phyloP scores from a whole-genome alignment of 139 green algal genomes.

The Penium margaritaceum region DNA sequence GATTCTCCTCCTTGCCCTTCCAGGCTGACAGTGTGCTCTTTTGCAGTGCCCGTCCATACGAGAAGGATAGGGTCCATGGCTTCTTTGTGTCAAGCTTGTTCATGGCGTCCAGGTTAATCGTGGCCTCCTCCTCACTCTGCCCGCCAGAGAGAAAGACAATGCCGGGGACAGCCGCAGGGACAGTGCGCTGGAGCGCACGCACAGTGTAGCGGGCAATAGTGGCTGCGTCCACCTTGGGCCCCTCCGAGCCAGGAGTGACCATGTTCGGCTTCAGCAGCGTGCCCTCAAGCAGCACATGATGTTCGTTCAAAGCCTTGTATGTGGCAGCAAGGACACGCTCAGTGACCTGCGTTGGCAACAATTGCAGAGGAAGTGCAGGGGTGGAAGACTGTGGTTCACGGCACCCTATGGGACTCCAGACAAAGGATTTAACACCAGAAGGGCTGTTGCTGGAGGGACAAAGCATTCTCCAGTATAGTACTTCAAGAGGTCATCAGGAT shows the following conservation, averaged over 20 bases:
- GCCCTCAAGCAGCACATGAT: constrained; percentile 62
- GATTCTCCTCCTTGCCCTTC: constrained; percentile 76
- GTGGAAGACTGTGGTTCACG: too few relatives aligned
- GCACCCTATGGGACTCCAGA: too few relatives aligned
- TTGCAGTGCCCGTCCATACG: constrained; percentile 84
- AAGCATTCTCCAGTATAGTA: too few relatives aligned
- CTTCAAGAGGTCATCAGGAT: too few relatives aligned
- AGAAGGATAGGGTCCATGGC: constrained; percentile 88
- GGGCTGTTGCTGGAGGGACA: too few relatives aligned
- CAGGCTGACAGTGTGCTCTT: constrained; percentile 46
- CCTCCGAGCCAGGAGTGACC: constrained; percentile 60
- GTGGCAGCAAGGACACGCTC: constrained; percentile 51
- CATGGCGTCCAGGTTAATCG: constrained; percentile 77
- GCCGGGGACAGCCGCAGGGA: constrained; percentile 75
- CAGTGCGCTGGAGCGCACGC: constrained; percentile 65
- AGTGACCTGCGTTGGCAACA: too few relatives aligned
- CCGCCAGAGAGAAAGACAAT: constrained; percentile 85
- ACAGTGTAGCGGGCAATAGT: constrained; percentile 70
- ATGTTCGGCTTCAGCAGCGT: constrained; percentile 89
- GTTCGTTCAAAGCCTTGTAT: constrained; percentile 44
- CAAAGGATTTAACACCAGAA: too few relatives aligned
- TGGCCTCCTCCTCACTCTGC: constrained; percentile 70
- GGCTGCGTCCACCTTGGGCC: constrained; percentile 39
- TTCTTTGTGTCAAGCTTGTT: constrained; percentile 52
- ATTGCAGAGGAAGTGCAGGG: too few relatives aligned